These are phyloP conservation scores for Agrocybe praecox DNA, from an alignment of 768 basidiomycete genomes.

Conservation along the genomic window DNA sequence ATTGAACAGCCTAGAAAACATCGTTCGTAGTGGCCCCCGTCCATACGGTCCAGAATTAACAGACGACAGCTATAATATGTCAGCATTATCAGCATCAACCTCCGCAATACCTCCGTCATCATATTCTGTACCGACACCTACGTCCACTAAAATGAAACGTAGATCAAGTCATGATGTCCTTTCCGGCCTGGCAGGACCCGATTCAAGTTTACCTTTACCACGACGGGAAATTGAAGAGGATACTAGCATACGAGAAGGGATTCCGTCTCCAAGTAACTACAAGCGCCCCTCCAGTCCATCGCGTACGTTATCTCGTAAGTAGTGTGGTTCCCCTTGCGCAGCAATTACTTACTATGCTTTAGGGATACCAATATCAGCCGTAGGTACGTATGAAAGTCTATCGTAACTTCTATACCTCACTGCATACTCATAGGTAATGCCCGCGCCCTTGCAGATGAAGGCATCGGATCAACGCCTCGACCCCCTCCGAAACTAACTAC, in stretches of 20 bases:
- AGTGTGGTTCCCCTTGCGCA: neutral
- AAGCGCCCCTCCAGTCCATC: constrained; percentile 74
- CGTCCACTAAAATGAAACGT: constrained; percentile 54
- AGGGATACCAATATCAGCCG: constrained; percentile 80
- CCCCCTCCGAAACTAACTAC: constrained; percentile 30
- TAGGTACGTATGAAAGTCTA: constrained; percentile 53
- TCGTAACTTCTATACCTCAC: constrained; percentile 12
- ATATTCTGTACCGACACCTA: constrained; percentile 26
- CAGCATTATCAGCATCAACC: constrained; percentile 26
- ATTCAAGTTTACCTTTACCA: constrained; percentile 74
- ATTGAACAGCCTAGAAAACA: constrained; percentile 67
- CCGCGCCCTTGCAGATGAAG: constrained; percentile 78
- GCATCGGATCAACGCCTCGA: constrained; percentile 33
- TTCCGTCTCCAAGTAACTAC: constrained; percentile 53
- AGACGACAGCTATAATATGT: constrained; percentile 33
- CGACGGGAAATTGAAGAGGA: constrained; percentile 51
- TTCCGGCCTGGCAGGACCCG: constrained; percentile 72
- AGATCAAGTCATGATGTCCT: constrained; percentile 76
- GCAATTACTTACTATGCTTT: constrained; percentile 22
- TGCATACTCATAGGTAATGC: constrained; percentile 66
- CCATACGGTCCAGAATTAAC: constrained; percentile 47
- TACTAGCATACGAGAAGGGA: constrained; percentile 69
- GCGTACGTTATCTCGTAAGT: constrained; percentile 79
- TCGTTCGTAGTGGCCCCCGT: constrained; percentile 68
- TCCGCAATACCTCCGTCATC: constrained; percentile 26